These are phyloP conservation scores for Mortierella sp. DNA, from an alignment of 371 early-diverging fungal genomes.

Conservation along the genomic window DNA sequence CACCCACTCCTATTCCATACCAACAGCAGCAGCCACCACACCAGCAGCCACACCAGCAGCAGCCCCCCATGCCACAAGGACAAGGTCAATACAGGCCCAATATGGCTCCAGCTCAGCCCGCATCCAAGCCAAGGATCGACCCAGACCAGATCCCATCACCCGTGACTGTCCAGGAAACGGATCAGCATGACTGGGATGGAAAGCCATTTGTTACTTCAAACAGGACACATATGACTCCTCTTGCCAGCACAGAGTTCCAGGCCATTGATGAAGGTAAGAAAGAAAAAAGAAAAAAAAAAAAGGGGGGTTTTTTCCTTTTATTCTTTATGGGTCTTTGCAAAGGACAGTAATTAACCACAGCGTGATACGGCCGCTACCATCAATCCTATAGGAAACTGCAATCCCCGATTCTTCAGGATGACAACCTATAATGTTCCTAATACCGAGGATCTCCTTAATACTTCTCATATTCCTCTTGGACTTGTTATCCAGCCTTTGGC, in stretches of 20 bases:
- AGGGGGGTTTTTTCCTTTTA: too few species aligned
- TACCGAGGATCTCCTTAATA: conserved; percentile 79
- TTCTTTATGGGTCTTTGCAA: background rate
- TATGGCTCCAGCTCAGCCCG: conserved; percentile 35
- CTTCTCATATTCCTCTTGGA: conserved; percentile 87
- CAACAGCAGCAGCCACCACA: conserved; percentile 32
- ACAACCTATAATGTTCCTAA: conserved; percentile 87
- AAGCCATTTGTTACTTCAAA: conserved; percentile 80
- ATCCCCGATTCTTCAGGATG: conserved; percentile 92
- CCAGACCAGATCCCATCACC: conserved; percentile 96
- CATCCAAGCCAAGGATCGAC: conserved; percentile 77
- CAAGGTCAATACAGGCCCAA: conserved; percentile 32
- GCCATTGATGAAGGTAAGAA: conserved; percentile 85
- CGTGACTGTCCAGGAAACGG: conserved; percentile 79
- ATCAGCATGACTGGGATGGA: conserved; percentile 74
- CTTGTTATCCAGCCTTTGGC: conserved; percentile 94
- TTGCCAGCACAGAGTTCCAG: conserved; percentile 80
- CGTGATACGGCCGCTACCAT: background rate
- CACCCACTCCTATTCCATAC: conserved; percentile 10
- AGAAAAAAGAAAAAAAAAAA: too few species aligned
- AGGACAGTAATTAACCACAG: background rate
- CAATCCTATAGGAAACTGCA: conserved; percentile 77
- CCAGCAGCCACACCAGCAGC: conserved; percentile 10
- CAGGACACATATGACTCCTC: conserved; percentile 71
- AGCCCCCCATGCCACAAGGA: conserved; percentile 12